phyloP scores from a whole-genome alignment of 495 filamentous ascomycete species.

The Trichoderma orchidacearum region DNA sequence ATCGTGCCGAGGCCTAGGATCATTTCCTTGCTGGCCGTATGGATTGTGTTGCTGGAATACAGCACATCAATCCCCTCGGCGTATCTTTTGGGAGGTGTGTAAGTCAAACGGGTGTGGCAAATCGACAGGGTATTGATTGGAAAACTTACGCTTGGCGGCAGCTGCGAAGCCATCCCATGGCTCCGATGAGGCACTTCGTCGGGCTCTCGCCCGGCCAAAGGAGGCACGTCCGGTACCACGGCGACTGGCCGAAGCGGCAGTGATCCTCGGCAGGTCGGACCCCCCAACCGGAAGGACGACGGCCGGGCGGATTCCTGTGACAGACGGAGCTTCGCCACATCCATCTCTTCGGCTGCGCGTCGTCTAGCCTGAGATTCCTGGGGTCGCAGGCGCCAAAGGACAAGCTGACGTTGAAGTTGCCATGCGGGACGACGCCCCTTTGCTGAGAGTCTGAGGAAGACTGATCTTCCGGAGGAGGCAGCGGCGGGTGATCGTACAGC shows the following conservation, averaged over 20 bases:
- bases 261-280: background rate
- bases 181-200: slow-evolving; percentile 9
- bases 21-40: slow-evolving; percentile 5
- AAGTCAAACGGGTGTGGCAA: background rate
- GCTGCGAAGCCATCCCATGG: slow-evolving; percentile 9
- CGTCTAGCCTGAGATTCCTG: background rate
- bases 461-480: background rate
- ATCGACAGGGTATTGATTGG: background rate
- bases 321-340: slow-evolving; percentile 12
- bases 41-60: slow-evolving; percentile 10
- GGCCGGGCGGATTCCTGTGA: background rate
- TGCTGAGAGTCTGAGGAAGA: background rate
- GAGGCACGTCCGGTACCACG: background rate
- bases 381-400: background rate
- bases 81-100: too few relatives aligned
- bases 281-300: background rate
- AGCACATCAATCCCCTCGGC: slow-evolving; percentile 9
- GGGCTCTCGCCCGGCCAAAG: slow-evolving; percentile 5
- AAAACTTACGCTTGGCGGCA: slow-evolving; percentile 9
- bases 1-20: slow-evolving; percentile 2
- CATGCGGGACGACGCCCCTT: too few relatives aligned
- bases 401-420: background rate
- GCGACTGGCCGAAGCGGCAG: background rate
- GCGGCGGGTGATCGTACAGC: slow-evolving; percentile 6
- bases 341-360: slow-evolving; percentile 4